A percentile compares a stretch with the other conserved stretches of the same genome.
These are phyloP conservation scores for Didymella keratinophila DNA, from an alignment of 2,329 filamentous ascomycete genomes.

Conservation along the genomic window DNA sequence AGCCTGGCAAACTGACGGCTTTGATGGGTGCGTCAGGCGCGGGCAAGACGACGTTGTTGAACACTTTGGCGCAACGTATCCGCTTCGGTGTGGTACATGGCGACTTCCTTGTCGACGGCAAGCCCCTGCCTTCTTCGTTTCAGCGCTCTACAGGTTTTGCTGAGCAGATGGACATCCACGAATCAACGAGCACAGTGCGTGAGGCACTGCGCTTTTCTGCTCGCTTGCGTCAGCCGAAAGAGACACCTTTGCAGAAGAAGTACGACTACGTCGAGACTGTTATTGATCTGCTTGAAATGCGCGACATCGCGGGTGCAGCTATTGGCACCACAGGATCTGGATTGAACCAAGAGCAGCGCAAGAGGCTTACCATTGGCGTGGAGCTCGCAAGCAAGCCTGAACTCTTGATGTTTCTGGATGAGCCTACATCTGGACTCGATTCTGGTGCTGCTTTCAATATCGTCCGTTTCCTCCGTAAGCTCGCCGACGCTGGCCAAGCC, in stretches of 20 bases:
- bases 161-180: constrained; percentile 70
- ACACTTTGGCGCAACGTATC: constrained; percentile 53
- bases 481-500: constrained; percentile 71
- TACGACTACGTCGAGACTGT: constrained; percentile 72
- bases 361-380: constrained; percentile 70
- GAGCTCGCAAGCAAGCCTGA: constrained; percentile 71
- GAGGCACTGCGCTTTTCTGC: constrained; percentile 72
- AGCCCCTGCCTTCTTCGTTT: constrained; percentile 67
- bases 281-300: constrained; percentile 69
- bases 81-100: constrained; percentile 56
- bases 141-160: constrained; percentile 83
- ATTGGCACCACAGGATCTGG: constrained; percentile 63
- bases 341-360: constrained; percentile 69
- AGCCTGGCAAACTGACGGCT: constrained; percentile 87
- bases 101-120: constrained; percentile 55
- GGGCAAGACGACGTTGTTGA: constrained; percentile 49
- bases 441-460: constrained; percentile 72
- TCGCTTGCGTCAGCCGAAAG: constrained; percentile 66
- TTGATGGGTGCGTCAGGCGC: constrained; percentile 73
- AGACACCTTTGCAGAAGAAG: constrained; percentile 66
- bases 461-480: constrained; percentile 70
- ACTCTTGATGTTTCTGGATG: constrained; percentile 77
- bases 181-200: constrained; percentile 68
- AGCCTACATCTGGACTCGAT: constrained; percentile 78
- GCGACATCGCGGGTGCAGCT: constrained; percentile 69